Evolutionary conservation across 2,329 filamentous ascomycete species (phyloP).

Genomic region (Stachybotrys elegans): DNA sequence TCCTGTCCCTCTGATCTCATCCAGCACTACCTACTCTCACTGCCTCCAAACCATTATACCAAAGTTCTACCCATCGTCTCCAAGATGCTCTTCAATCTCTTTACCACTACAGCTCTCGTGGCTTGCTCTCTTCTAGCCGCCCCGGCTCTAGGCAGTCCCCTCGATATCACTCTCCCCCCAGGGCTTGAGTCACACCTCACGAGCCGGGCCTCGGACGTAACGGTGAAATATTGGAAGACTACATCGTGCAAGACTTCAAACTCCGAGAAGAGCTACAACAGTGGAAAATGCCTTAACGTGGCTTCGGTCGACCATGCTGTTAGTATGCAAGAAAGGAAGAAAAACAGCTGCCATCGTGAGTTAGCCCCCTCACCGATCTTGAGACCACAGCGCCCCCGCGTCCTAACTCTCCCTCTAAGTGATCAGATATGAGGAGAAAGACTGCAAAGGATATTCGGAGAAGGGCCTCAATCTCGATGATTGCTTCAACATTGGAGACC

Average conservation of each 20-base stretch:
- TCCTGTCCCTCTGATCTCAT: neutral
- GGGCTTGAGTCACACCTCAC: neutral
- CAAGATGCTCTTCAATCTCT: neutral
- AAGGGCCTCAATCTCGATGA: neutral
- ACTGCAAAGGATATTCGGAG: neutral
- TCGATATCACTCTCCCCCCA: neutral
- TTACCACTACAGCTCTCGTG: neutral
- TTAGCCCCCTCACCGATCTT: neutral
- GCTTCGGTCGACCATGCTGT: neutral
- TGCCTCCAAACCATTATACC: neutral
- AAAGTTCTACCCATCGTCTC: neutral
- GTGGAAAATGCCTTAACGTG: neutral
- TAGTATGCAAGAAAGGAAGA: neutral
- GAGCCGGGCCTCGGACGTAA: neutral
- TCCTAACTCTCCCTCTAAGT: neutral
- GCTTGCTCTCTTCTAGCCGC: neutral
- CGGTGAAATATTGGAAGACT: neutral
- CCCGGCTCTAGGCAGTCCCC: neutral
- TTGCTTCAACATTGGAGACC: neutral
- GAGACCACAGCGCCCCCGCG: neutral
- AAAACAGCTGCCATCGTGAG: neutral
- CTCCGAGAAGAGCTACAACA: neutral
- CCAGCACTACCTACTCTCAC: neutral
- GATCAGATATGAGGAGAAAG: neutral
- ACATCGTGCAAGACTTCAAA: neutral